Base-by-base conservation (phyloP, 2,329 filamentous ascomycete species). In the Endoconidiophora laricicola region DNA sequence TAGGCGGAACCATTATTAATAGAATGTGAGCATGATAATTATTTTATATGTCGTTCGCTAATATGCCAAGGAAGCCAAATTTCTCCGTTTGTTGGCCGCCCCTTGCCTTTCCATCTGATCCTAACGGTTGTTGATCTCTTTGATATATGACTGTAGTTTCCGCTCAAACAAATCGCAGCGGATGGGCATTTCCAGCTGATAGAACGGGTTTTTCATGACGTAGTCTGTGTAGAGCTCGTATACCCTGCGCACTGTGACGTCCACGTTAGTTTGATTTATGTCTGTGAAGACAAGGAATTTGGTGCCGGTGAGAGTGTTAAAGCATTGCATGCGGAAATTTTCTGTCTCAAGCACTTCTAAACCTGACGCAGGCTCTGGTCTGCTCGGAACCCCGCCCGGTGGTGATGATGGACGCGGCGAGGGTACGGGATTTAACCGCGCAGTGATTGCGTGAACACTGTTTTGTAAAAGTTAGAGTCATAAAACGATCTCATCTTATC, bases 171-270 rank as follows among this genome's bases (percentile, higher is more conserved):
- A 83, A 61, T 96, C 91, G 66, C 91, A 94, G 54, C 91, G 74
- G 49, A 98, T 79, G 5, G 91, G 91, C 88, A 96, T 98, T 69
- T 98, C 91, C 52, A 94, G 72, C 61, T 91, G 88, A 67, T 96
- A 96, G 62, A 98, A 98, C 1, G 91, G 91, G 64, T 98, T 98
- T 73, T 96, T 98, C 86, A 95, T 96, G 58, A 98, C 91, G 63
- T 86, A 96, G 65, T 98, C 91, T 46, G 86, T 77, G 68, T 96
- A 98, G 48, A 96, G 68, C 63, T 96, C 91, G 64, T 98, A 96
- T 59, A 95, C 81, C 63, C 79, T 83, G 61, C 79, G 75, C 58
- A 94, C 80, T 42, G 90, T 82, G 10, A 78, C 73, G 59, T 96
- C 91, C 38, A 93, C 81, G 60, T 93, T 94, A 45, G 81, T 77